A percentile compares a stretch with the other conserved stretches of the same genome.
These are phyloP conservation scores for Aspergillus tubingensis DNA, from an alignment of 2,329 filamentous ascomycete genomes.

Conservation along the genomic window DNA sequence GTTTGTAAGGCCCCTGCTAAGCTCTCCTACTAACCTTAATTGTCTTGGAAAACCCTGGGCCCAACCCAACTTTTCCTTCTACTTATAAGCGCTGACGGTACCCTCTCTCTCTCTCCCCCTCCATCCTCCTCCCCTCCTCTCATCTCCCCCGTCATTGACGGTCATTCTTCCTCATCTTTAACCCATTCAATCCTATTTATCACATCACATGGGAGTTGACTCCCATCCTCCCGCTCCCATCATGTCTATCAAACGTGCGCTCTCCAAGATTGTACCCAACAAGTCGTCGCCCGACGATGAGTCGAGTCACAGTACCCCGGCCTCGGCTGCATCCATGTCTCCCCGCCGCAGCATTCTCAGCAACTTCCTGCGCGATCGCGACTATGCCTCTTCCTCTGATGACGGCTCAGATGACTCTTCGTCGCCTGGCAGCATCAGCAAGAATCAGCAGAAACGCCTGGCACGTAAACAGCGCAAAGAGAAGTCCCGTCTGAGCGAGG, in stretches of 20 bases:
- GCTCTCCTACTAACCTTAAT: background rate
- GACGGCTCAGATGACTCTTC: conserved; percentile 44
- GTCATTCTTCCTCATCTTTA: background rate
- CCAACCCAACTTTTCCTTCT: background rate
- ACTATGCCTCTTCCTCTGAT: conserved; percentile 47
- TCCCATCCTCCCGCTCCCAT: conserved; percentile 21
- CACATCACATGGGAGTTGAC: background rate
- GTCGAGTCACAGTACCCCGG: conserved; percentile 22
- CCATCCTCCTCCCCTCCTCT: background rate
- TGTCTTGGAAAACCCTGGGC: background rate
- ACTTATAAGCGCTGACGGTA: background rate
- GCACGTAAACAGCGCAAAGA: conserved; percentile 44
- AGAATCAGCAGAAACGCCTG: conserved; percentile 49
- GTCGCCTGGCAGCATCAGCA: conserved; percentile 39
- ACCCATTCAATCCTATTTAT: background rate
- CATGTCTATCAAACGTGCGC: conserved; percentile 52
- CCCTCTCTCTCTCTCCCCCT: background rate
- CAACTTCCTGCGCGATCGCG: conserved; percentile 43
- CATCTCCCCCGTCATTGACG: background rate
- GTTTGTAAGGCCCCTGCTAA: background rate
- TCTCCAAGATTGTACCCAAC: conserved; percentile 41
- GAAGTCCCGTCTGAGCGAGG: conserved; percentile 45
- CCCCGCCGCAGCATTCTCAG: conserved; percentile 45
- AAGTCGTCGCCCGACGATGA: conserved; percentile 26
- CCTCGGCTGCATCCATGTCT: conserved; percentile 25